Base-by-base conservation (phyloP, 495 filamentous ascomycete genomes). In the Neurospora hispaniola region DNA sequence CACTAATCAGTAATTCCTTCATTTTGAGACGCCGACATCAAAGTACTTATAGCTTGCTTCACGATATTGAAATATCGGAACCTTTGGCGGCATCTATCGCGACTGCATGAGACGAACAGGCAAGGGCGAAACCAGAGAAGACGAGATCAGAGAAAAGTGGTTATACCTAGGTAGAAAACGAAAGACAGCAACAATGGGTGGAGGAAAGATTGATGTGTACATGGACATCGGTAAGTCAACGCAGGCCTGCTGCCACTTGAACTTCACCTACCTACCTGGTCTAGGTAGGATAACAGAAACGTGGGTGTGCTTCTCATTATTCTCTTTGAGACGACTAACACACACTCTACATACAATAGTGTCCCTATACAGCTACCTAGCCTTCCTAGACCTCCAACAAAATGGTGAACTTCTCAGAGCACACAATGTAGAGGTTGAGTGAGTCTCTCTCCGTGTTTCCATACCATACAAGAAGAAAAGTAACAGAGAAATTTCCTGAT, bases 361-460 rank as follows among this genome's bases (percentile, higher is more conserved):
- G 41, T 93, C 90, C 11, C 85, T 89, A 39, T 93, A 92, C 82
- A 90, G 89, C 75, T 92, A 89, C 80, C 84, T 90, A 73, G 86
- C 88, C 14, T 83, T 91, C 39, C 76, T 84, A 16, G 88, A 90
- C 75, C 82, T 93, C 44, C 81, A 82, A 31, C 86, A 83, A 42
- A 88, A 91, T 73, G 77, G 81, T 2, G 81, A 83, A 4, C 74
- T 84, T 0, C 83, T 93, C 4, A 79, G 81, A 41, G 83, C 84
- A 5, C 84, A 93, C 74, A 84, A 83, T 35, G 85, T 93, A 8
- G 84, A 88, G 27, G 73, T 93, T 42, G 89, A 93, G 88, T 92
- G 80, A 71, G 85, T 73, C 7, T 46, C 20, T 74, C 70, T 18
- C 20, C 10, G 48, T 35, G 71, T 35, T 46, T 73, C 48, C 35